A percentile compares a stretch with the other conserved stretches of the same genome.
These are phyloP conservation scores for Aureobasidium sp. DNA, from an alignment of 2,329 filamentous ascomycete species.

Conservation along the genomic window DNA sequence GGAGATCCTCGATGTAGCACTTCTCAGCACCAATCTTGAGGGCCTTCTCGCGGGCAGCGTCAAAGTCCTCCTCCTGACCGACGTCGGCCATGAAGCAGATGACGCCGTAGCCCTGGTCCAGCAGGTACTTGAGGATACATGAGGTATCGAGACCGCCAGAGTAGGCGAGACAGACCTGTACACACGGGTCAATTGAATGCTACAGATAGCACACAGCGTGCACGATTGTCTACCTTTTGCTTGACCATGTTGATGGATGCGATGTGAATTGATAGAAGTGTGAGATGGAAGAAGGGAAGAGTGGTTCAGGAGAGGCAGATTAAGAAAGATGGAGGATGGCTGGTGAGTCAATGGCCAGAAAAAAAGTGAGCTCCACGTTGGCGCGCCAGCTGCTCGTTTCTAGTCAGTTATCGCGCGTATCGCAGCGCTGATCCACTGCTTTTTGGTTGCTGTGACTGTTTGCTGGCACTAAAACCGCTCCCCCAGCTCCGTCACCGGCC, in stretches of 20 bases:
- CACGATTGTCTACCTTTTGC: constrained; percentile 14
- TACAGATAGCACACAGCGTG: background rate
- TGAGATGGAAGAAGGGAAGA: background rate
- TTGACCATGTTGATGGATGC: constrained; percentile 15
- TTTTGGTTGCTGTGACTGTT: constrained; percentile 12
- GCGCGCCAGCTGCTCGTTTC: background rate
- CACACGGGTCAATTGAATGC: background rate
- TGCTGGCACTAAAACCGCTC: background rate
- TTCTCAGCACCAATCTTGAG: constrained; percentile 59
- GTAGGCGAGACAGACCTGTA: constrained; percentile 40
- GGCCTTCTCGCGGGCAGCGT: constrained; percentile 65
- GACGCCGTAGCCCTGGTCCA: constrained; percentile 52
- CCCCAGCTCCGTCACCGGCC: background rate
- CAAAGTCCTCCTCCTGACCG: constrained; percentile 56
- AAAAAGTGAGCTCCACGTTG: constrained; percentile 10
- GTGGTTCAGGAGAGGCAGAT: background rate
- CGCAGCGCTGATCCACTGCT: constrained; percentile 8
- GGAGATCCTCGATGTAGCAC: constrained; percentile 56
- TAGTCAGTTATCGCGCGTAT: constrained; percentile 9
- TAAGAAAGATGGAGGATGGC: background rate
- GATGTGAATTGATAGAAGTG: background rate
- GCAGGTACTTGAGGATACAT: constrained; percentile 43
- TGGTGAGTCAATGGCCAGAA: constrained; percentile 12
- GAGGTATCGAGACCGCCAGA: constrained; percentile 52
- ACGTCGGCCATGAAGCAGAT: constrained; percentile 64